Base-by-base conservation (phyloP, 2,329 filamentous ascomycete species). In the Lojkania enalia region DNA sequence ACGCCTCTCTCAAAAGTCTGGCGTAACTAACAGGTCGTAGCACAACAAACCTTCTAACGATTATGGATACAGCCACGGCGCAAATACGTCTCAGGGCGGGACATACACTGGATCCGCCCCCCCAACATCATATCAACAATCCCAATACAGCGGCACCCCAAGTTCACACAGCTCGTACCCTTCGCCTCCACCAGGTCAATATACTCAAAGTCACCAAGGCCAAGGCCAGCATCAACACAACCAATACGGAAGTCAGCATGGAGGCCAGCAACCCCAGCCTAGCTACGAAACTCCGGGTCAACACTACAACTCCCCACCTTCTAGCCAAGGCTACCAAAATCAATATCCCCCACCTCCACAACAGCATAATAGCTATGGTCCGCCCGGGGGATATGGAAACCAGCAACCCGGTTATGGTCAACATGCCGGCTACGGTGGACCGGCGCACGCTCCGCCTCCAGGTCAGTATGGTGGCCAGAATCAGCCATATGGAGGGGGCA, bases 101-200 rank as follows among this genome's bases (percentile, higher is more conserved):
- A 74, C 76, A 27, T 88, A 87, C 64, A 77, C 73, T 48, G 85
- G 83, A 43, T 75, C 80, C 44, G 81, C 84, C 29, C 85, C 85
- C 11, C 79, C 82, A n/a, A 67, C 77, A 12, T 77, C 80, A 5
- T 85, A 85, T 63, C 79, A 84, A 56, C 70, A 75, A 15, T 53
- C 54, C 11, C 58, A 60, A 35, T 54, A 59, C 38, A 45, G 49
- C n/a, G 45, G 43, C 4, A 44, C 54, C 1, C 42, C 52, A 20
- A 39, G 38, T 39, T 49, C 57, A 35, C 52, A 61, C 42, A 48
- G 44, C 45, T 53, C 58, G 40, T 47, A 51, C 11, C 49, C 58
- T 16, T 59, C 47, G 20, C 30, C 27, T 3, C 20, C 44, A 14
- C 35, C 20, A 6, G 31, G 36, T 4, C 18, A 44, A 16, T 43